Base-by-base conservation (phyloP, 2,329 filamentous ascomycete genomes). In the Sphaerulina populicola region DNA sequence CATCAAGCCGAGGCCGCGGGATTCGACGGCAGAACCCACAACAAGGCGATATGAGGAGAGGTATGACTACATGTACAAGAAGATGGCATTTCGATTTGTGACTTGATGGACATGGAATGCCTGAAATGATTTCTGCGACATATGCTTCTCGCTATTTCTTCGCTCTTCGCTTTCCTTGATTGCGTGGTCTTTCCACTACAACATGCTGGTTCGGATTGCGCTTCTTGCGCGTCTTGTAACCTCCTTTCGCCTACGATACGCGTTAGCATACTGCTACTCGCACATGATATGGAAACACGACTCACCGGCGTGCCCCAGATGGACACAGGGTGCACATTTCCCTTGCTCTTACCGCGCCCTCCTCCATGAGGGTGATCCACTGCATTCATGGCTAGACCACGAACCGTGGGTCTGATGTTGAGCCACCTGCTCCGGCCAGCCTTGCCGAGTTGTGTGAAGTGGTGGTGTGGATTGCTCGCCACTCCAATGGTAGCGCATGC, bases 341-440 rank as follows among this genome's bases (percentile, higher is more conserved):
- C 89, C 87, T 98, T 98, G 52, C 89, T 96, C 75, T 98, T 98
- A 75, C 93, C 93, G 78, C 94, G 82, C 72, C 93, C 93, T 86
- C 93, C 93, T 80, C 93, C 93, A 71, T 98, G 93, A 66, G 93
- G 93, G 78, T 98, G 93, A 66, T 98, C 93, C 63, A 83, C 86
- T 82, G 91, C 89, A 76, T 98, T 98, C 94, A 98, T 98, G 57
- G 94, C 93, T 63, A 97, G 74, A 85, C 93, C 94, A 76, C 94
- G 83, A 40, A 98, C 93, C 0, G 93, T 96, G 12, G 93, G 93
- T 61, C 93, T 79, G 66, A 94, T 95, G 66, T 93, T 93, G 60
- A 97, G 72, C 90, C 89, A 96, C 65, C 93, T 81, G 62, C 85
- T 89, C 64, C 94, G 82, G 66, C 93, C 93, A 62, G 93, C 93